Conservation (phyloP, 2,329 filamentous ascomycete species). For the Colletotrichum tofieldiae region DNA sequence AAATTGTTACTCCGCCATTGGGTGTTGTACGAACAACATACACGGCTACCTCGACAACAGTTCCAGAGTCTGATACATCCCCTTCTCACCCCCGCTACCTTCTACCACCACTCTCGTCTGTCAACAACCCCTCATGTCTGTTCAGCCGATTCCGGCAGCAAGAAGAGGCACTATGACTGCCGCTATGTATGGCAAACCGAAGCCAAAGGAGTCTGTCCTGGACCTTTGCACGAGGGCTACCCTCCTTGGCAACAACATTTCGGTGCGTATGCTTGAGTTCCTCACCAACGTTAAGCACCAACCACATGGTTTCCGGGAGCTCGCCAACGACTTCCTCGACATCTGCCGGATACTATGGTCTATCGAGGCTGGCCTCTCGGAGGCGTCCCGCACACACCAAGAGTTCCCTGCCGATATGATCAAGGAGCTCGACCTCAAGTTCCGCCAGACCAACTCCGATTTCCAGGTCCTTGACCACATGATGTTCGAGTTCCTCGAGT, state of each 20-base stretch:
- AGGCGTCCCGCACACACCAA: conserved; percentile 65
- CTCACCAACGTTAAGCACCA: conserved; percentile 70
- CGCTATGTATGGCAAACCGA: conserved; percentile 34
- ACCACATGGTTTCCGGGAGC: conserved; percentile 69
- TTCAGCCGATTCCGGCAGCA: neutral
- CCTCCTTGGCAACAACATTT: conserved; percentile 73
- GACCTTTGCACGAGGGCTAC: conserved; percentile 73
- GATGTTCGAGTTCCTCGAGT: conserved; percentile 73
- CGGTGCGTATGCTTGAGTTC: conserved; percentile 76
- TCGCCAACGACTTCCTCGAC: conserved; percentile 78
- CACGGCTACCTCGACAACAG: neutral
- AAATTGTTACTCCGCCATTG: neutral
- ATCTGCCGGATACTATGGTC: conserved; percentile 77
- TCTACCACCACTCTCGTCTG: neutral
- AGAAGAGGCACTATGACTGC: conserved; percentile 27
- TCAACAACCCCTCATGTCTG: conserved; percentile 15
- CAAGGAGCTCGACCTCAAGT: conserved; percentile 75
- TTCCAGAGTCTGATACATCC: conserved; percentile 1
- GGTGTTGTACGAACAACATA: conserved; percentile 8
- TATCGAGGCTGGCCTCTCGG: conserved; percentile 77
- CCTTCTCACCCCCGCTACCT: too few species aligned
- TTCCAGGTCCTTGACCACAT: conserved; percentile 76
- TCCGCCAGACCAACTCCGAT: conserved; percentile 72
- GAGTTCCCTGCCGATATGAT: conserved; percentile 73
- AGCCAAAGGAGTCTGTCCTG: conserved; percentile 52